Conservation (phyloP, 495 filamentous ascomycete species). For the Hypomontagnella submonticulosa region DNA sequence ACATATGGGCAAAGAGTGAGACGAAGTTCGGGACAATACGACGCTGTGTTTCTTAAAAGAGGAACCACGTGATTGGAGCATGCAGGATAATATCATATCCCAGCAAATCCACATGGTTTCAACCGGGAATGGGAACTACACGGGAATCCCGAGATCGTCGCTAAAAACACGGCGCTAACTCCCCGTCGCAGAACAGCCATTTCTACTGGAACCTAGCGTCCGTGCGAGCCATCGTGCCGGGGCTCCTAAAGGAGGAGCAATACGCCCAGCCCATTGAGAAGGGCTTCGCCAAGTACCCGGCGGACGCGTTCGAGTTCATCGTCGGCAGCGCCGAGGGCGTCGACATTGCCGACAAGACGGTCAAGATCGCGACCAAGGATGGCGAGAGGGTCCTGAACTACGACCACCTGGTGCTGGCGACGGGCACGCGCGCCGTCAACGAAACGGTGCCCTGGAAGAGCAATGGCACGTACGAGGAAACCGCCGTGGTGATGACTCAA, state of each 20-base stretch:
- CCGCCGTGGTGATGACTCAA: slow-evolving; percentile 38
- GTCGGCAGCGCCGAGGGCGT: slow-evolving; percentile 53
- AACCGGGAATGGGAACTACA: slow-evolving; percentile 29
- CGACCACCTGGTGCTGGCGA: slow-evolving; percentile 50
- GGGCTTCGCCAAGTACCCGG: slow-evolving; percentile 55
- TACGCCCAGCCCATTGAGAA: slow-evolving; percentile 58
- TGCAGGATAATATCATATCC: slow-evolving; percentile 7
- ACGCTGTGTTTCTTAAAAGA: background rate
- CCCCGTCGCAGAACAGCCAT: slow-evolving; percentile 57
- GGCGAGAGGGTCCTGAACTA: slow-evolving; percentile 44
- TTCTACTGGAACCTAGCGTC: slow-evolving; percentile 69
- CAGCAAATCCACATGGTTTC: slow-evolving; percentile 29
- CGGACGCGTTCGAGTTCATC: slow-evolving; percentile 53
- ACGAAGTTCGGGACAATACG: slow-evolving; percentile 7
- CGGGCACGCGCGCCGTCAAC: slow-evolving; percentile 45
- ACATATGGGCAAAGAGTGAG: background rate
- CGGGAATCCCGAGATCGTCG: background rate
- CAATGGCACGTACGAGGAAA: slow-evolving; percentile 51
- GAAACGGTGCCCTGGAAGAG: slow-evolving; percentile 57
- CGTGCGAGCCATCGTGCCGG: slow-evolving; percentile 64
- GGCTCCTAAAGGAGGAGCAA: slow-evolving; percentile 56
- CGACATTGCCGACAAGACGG: slow-evolving; percentile 47
- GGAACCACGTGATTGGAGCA: slow-evolving; percentile 21
- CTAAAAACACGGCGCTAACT: slow-evolving; percentile 36
- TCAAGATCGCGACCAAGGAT: slow-evolving; percentile 35